Evolutionary conservation across 2,329 filamentous ascomycete species (phyloP), one percentile per base, ranked within the genome.

Genomic region (Zymoseptoria ardabiliae): DNA sequence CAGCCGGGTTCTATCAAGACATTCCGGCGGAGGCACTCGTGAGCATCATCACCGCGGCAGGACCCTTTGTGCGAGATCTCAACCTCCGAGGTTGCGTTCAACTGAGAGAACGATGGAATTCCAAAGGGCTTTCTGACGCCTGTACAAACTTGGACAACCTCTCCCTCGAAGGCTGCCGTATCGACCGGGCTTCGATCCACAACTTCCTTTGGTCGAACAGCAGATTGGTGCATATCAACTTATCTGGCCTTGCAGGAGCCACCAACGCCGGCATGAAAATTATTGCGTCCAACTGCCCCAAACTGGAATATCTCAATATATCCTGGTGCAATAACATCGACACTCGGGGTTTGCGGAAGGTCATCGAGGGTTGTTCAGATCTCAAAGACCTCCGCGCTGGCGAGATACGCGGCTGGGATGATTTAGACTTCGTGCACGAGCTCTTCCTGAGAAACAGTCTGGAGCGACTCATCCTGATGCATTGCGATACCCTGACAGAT

Each of bases 11-110:
- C 74, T 97, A 97, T 71, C 84, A 83, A 64, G 84, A 91, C 56
- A 97, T 97, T 64, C 88, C 93, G 0, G 89, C 89, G 21, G 86
- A 90, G 63, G 89, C 90, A 0, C 77, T 99, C 53, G 85, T 91
- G 58, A 91, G 88, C 69, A 91, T 97, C 62, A 91, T 97, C 69
- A 84, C 86, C 0, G 82, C 86, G 3, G 91, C 91, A 1, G 94
- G 93, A 0, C 90, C 93, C 0, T 99, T 97, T 68, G 85, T 97
- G 57, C 89, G 89, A 66, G 86, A 96, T 67, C 80, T 99, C 57
- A 97, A 97, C 69, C 81, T 99, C 2, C 81, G 93, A 66, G 94
- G 94, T 23, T 99, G 93, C 71, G 83, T 96, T 35, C 94, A 97
- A 72, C 81, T 97, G 55, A 83, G 90, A 64, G 88, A 95, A 69